A percentile compares a stretch with the other conserved stretches of the same genome.
Conservation (phyloP, 768 basidiomycete species). For the Hygrophoropsis aurantiaca region DNA sequence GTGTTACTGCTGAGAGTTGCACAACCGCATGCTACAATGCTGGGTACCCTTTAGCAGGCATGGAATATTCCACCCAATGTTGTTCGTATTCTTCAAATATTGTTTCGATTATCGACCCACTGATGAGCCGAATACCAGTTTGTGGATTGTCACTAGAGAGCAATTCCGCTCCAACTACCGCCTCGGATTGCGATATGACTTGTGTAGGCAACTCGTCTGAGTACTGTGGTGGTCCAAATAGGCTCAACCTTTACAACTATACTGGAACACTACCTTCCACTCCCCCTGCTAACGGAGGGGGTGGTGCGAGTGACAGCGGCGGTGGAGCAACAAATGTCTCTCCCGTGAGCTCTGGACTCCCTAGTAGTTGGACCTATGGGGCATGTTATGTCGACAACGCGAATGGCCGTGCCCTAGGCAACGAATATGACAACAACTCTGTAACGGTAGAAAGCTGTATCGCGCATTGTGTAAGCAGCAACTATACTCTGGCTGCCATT, state of each 20-base stretch:
- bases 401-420: conserved; percentile 58
- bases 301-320: conserved; percentile 23
- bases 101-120: not conserved
- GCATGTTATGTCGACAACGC: conserved; percentile 76
- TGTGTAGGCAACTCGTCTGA: conserved; percentile 64
- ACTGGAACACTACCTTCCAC: conserved; percentile 55
- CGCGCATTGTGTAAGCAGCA: conserved; percentile 48
- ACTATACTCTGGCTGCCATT: conserved; percentile 66
- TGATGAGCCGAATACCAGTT: conserved; percentile 33
- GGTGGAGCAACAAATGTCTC: conserved; percentile 25
- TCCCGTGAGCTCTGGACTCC: conserved; percentile 53
- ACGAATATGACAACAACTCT: conserved; percentile 35
- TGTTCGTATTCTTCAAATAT: conserved; percentile 39
- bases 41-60: conserved; percentile 40
- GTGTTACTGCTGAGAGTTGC: conserved; percentile 50
- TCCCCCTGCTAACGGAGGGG: conserved; percentile 33
- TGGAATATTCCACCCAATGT: conserved; percentile 51
- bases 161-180: conserved; percentile 44
- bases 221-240: conserved; percentile 72
- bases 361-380: conserved; percentile 56
- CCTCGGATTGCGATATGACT: conserved; percentile 63
- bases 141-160: conserved; percentile 50
- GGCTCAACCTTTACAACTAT: conserved; percentile 67
- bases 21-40: conserved; percentile 56
- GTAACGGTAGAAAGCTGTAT: conserved; percentile 69